Base-by-base conservation (phyloP, 192 early-diverging fungal genomes). In the Martensiomyces pterosporus region DNA sequence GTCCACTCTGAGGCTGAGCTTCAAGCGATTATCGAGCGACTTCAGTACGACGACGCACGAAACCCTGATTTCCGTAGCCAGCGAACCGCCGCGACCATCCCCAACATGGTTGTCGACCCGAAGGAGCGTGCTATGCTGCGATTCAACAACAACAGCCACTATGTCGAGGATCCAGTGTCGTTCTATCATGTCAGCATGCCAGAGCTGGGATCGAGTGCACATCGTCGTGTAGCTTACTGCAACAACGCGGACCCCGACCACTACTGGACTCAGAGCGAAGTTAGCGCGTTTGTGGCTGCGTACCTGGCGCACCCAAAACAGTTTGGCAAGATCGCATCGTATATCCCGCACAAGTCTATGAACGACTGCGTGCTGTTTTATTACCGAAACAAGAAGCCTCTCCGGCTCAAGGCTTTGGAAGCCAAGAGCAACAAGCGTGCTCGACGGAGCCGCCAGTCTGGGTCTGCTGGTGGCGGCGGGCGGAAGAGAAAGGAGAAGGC, bases 1-100 rank as follows among this genome's bases (percentile, higher is more conserved):
- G 88, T 85, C 33, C 71, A 85, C 32, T 82, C 80, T n/a, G 88
- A 90, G 25, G 88, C 88, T 4, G 88, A 88, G 63, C 54, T 90
- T 22, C 49, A 82, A 23, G 85, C 83, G 46, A 87, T 90, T 33
- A 87, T 88, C 48, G 80, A 84, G 57, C 72, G 76, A 9, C 37
- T 89, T 29, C 82, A 87, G 55, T 75, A 80, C 47, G 83, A 80
- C 13, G 84, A 87, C 49, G 80, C 82, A 73, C 73, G 78, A 9
- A 86, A 87, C 42, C 85, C 82, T 9, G 86, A 85, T 43, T 41
- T 82, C 13, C 84, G 82, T 36, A 82, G 82, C 13, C 79, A 81
- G 18, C 82, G 82, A 44, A 88, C 86, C 1, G 79, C 84, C 1
- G 88, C 86, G 0, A 78, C 60, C 2, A 85, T 90, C 26, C 88